Conservation (phyloP, 768 basidiomycete genomes). For the Pisolithus tinctorius region DNA sequence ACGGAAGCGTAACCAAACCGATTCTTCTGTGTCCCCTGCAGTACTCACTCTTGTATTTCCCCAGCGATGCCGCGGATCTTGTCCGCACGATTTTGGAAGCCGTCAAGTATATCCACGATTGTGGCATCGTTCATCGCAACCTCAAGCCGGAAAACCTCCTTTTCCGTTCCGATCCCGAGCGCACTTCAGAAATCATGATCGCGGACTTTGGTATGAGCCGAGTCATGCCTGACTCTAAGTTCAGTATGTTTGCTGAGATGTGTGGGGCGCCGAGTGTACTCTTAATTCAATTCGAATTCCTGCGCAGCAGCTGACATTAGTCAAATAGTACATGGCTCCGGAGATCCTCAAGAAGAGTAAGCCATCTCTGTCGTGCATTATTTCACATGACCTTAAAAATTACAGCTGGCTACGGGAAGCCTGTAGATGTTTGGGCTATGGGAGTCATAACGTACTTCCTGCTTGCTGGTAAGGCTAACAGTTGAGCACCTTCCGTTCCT, state of each 20-base stretch:
- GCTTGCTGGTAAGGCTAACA: constrained; percentile 47
- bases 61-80: constrained; percentile 82
- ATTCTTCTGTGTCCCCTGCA: background rate
- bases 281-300: constrained; percentile 5
- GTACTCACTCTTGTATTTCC: constrained; percentile 21
- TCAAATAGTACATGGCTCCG: constrained; percentile 79
- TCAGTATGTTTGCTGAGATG: constrained; percentile 84
- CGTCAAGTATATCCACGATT: constrained; percentile 86
- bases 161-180: constrained; percentile 80
- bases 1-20: constrained; percentile 70
- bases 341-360: constrained; percentile 90
- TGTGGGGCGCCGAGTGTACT: constrained; percentile 88
- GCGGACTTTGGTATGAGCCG: constrained; percentile 94
- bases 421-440: constrained; percentile 98
- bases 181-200: constrained; percentile 89
- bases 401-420: constrained; percentile 84
- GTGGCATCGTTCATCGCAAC: constrained; percentile 93
- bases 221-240: constrained; percentile 85
- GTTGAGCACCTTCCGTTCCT: background rate
- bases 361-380: constrained; percentile 16
- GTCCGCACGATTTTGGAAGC: constrained; percentile 81
- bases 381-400: constrained; percentile 1
- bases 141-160: constrained; percentile 97
- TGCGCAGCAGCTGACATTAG: constrained; percentile 3
- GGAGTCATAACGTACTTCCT: constrained; percentile 98